phyloP scores from a whole-genome alignment of 345 rosid species.

The Noccaea caerulescens region DNA sequence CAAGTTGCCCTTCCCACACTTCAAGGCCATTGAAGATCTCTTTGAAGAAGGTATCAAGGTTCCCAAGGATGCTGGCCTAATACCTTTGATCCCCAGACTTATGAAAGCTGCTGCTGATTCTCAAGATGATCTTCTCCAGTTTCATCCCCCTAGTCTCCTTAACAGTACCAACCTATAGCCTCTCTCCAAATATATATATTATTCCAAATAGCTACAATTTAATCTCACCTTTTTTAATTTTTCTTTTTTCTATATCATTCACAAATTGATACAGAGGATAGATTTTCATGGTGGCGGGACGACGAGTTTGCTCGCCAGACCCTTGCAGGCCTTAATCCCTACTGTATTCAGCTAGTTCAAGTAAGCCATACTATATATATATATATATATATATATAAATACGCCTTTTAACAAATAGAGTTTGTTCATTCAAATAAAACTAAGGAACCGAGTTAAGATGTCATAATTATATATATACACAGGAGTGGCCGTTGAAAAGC shows the following conservation, averaged over 20 bases:
- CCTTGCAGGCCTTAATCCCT: conserved; percentile 83
- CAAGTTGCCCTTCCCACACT: too few species aligned
- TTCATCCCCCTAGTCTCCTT: conserved; percentile 58
- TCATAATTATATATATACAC: too few species aligned
- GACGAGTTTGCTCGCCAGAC: conserved; percentile 80
- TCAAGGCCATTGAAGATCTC: too few species aligned
- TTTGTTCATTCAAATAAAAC: too few species aligned
- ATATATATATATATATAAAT: too few species aligned
- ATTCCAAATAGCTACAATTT: not conserved
- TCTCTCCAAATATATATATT: not conserved
- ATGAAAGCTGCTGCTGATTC: conserved; percentile 51
- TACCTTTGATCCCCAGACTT: conserved; percentile 60
- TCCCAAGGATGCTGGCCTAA: too few species aligned
- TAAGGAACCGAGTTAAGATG: too few species aligned
- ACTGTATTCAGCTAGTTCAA: conserved; percentile 52
- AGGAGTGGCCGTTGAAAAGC: conserved; percentile 89
- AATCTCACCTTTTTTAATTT: not conserved
- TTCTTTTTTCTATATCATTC: not conserved
- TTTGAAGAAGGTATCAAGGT: too few species aligned
- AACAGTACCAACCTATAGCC: conserved; percentile 43
- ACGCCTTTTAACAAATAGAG: too few species aligned
- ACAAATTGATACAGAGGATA: conserved; percentile 55
- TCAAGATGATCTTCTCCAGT: conserved; percentile 53
- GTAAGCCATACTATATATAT: too few species aligned
- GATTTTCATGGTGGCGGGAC: conserved; percentile 74